A percentile compares a stretch with the other conserved stretches of the same genome.
phyloP scores from a whole-genome alignment of 768 basidiomycete species.

The Neoboletus magnificus region DNA sequence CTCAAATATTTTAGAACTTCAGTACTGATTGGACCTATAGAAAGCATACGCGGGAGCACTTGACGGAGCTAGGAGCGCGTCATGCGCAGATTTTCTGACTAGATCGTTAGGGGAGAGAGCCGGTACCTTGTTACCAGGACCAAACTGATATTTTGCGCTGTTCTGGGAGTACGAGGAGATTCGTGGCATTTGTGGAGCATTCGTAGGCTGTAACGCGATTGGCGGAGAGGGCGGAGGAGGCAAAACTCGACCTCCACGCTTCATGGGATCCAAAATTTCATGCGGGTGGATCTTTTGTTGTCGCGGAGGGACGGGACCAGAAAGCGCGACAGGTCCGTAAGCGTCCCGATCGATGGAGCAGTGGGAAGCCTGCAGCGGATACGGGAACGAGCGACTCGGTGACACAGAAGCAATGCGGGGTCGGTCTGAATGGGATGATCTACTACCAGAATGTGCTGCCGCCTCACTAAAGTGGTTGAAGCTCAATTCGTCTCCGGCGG shows the following conservation, averaged over 20 bases:
- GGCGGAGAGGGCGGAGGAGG: not conserved
- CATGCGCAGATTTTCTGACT: conserved; percentile 6
- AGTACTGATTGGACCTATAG: not conserved
- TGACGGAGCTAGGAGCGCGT: conserved; percentile 2
- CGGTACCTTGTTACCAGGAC: conserved; percentile 4
- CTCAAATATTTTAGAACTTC: not conserved
- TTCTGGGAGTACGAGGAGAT: conserved; percentile 2
- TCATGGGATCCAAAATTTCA: conserved; percentile 1
- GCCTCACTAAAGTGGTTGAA: not conserved
- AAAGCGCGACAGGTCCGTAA: not conserved
- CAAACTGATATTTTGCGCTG: not conserved
- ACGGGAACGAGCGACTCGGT: not conserved
- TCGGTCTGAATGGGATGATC: not conserved
- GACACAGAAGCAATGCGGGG: not conserved
- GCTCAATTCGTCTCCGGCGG: not conserved
- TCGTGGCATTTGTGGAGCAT: not conserved
- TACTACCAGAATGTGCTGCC: not conserved
- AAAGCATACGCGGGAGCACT: conserved; percentile 1
- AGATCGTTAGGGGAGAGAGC: conserved; percentile 5
- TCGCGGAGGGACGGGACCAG: not conserved
- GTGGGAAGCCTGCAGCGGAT: not conserved
- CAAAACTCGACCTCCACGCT: not conserved
- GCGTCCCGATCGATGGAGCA: not conserved
- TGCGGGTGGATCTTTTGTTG: not conserved
- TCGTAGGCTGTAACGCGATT: not conserved